These are phyloP conservation scores for Lentinula guzmanii DNA, from an alignment of 768 basidiomycete genomes.

Conservation along the genomic window DNA sequence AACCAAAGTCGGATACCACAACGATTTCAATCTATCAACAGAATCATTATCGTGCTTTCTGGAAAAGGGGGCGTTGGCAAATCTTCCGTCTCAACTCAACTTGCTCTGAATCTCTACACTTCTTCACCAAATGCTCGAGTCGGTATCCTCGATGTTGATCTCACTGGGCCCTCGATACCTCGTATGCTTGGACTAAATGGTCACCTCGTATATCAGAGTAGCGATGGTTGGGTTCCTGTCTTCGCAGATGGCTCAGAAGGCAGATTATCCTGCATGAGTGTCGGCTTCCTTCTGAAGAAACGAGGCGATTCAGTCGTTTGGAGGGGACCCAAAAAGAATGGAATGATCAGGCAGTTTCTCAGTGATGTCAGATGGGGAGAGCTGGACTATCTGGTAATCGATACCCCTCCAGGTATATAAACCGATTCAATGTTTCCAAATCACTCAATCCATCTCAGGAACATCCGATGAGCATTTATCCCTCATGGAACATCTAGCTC, in stretches of 20 bases:
- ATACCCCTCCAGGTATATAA: slow-evolving; percentile 89
- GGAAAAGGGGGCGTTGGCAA: slow-evolving; percentile 99
- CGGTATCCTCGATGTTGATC: slow-evolving; percentile 90
- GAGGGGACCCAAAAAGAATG: slow-evolving; percentile 98
- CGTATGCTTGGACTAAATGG: slow-evolving; percentile 92
- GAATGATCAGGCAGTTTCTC: slow-evolving; percentile 95
- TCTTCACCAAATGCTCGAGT: slow-evolving; percentile 64
- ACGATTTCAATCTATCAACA: slow-evolving; percentile 68
- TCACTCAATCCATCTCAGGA: slow-evolving; percentile 41
- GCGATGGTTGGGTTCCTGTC: slow-evolving; percentile 96
- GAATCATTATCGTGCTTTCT: slow-evolving; percentile 89
- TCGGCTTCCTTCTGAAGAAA: slow-evolving; percentile 89
- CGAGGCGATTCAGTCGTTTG: slow-evolving; percentile 93
- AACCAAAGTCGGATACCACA: slow-evolving; percentile 56
- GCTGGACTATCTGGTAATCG: slow-evolving; percentile 87
- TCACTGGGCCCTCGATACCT: slow-evolving; percentile 92
- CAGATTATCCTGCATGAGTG: slow-evolving; percentile 90
- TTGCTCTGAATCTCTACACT: slow-evolving; percentile 80
- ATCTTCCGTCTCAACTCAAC: slow-evolving; percentile 90
- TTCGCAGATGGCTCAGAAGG: slow-evolving; percentile 79
- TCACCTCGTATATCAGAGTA: slow-evolving; percentile 86
- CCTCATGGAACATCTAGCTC: slow-evolving; percentile 87
- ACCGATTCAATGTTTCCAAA: not conserved
- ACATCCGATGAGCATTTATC: slow-evolving; percentile 99
- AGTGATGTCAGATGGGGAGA: slow-evolving; percentile 95